phyloP scores from a whole-genome alignment of 495 filamentous ascomycete genomes.

The Talaromyces stipitatus region DNA sequence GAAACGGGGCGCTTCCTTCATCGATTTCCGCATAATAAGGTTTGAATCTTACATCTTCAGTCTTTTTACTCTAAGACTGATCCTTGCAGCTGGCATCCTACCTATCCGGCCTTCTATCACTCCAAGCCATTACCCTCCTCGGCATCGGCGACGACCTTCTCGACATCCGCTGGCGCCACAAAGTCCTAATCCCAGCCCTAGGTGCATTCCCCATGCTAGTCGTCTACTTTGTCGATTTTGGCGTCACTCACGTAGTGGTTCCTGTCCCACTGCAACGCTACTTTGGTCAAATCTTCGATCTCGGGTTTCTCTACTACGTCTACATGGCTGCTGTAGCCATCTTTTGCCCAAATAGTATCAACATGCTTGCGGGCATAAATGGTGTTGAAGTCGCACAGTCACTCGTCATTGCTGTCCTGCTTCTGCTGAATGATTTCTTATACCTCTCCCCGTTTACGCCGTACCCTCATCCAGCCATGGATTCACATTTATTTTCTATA shows the following conservation, averaged over 20 bases:
- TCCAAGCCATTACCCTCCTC: slow-evolving; percentile 82
- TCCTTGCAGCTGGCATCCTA: slow-evolving; percentile 75
- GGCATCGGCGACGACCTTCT: slow-evolving; percentile 95
- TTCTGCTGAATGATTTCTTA: slow-evolving; percentile 84
- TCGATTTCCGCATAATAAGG: slow-evolving; percentile 90
- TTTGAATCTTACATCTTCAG: slow-evolving; percentile 20
- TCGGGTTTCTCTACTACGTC: slow-evolving; percentile 85
- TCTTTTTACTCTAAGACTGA: neutral
- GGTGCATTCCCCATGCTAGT: slow-evolving; percentile 89
- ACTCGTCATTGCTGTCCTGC: slow-evolving; percentile 75
- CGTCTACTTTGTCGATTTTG: slow-evolving; percentile 97
- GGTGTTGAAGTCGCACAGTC: slow-evolving; percentile 95
- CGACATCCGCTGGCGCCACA: slow-evolving; percentile 98
- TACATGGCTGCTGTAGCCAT: slow-evolving; percentile 96
- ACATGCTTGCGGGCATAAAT: slow-evolving; percentile 96
- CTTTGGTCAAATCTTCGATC: slow-evolving; percentile 71
- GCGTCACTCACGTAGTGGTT: slow-evolving; percentile 89
- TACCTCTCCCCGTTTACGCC: slow-evolving; percentile 54
- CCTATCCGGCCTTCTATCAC: slow-evolving; percentile 83
- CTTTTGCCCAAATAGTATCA: slow-evolving; percentile 97
- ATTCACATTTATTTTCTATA: slow-evolving; percentile 91
- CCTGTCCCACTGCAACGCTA: slow-evolving; percentile 77
- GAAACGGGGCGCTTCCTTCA: slow-evolving; percentile 77
- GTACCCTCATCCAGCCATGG: slow-evolving; percentile 85
- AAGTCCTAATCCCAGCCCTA: slow-evolving; percentile 93